Conservation (phyloP, 768 basidiomycete genomes). For the Imleria badia region DNA sequence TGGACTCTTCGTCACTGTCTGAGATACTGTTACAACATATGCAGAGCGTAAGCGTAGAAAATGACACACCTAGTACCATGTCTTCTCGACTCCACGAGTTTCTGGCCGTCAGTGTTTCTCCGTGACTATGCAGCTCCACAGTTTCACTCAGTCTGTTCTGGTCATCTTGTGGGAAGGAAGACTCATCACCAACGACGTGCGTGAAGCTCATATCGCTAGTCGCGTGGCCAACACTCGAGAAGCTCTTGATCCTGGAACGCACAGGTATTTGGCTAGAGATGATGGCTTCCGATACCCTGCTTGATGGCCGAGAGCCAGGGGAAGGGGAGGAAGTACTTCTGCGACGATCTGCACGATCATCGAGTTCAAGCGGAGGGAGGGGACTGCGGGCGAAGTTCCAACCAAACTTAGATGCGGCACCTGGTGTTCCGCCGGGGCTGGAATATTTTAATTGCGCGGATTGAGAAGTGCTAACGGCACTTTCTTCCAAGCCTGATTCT, state of each 20-base stretch:
- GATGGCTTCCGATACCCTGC: slow-evolving; percentile 23
- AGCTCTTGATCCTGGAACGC: slow-evolving; percentile 37
- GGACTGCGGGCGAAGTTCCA: slow-evolving; percentile 41
- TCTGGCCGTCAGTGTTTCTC: slow-evolving; percentile 21
- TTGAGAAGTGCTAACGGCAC: background rate
- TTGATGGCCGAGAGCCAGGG: slow-evolving; percentile 25
- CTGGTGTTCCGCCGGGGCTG: slow-evolving; percentile 20
- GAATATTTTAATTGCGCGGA: background rate
- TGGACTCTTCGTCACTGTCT: slow-evolving; percentile 43
- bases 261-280: slow-evolving; percentile 46
- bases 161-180: slow-evolving; percentile 26
- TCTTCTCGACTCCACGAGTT: slow-evolving; percentile 19
- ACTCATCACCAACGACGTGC: slow-evolving; percentile 21
- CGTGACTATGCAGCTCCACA: slow-evolving; percentile 22
- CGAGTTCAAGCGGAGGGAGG: slow-evolving; percentile 43
- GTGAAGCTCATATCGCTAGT: slow-evolving; percentile 25
- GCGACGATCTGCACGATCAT: slow-evolving; percentile 20
- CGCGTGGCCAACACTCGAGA: slow-evolving; percentile 15
- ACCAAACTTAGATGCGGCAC: slow-evolving; percentile 32
- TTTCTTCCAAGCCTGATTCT: background rate
- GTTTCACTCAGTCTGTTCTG: slow-evolving; percentile 29
- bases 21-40: slow-evolving; percentile 1
- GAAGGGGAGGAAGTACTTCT: slow-evolving; percentile 26
- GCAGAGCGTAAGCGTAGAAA: background rate
- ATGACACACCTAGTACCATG: slow-evolving; percentile 18